Base-by-base conservation (phyloP, 106 monocot species). In the Dactylorhiza incarnata region DNA sequence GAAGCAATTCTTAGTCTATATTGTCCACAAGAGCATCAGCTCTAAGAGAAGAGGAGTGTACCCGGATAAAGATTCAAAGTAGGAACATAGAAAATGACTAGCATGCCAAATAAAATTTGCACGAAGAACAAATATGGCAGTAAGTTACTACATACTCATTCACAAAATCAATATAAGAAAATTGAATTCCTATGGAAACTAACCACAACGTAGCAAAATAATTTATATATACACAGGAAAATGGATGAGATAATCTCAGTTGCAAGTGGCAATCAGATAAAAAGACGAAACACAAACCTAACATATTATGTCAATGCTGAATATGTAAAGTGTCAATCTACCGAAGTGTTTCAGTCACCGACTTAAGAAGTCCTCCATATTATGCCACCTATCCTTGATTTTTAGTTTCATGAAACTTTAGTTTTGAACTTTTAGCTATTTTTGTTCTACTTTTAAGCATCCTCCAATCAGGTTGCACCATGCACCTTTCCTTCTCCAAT, bases 61-160 rank as follows among this genome's bases (percentile, higher is more conserved):
- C 71, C 89, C 94, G 87, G 84, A 78, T 86, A 94, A 68, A 84
- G 79, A 83, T 99, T 89, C 89, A 99, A 80, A 77, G 76, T 83
- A 44, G 94, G 97, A 58, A 99, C 45, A 74, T 94, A 84, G 14
- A 85, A 20, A 67, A 91, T 14, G 52, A 91, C 66, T n/a, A 94
- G 77, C 6, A 91, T 75, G 56, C 97, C 94, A 83, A 94, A 99
- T 24, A 99, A 80, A 66, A 91, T 44, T 91, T 95, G 84, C 82
- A 95, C 72, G 48, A 76, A 68, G 72, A 10, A 82, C 45, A 68
- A 23, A 26, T 72, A 53, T 48, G 25, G 24, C 37, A 24, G 51
- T 17, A 7, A n/a, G 16, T 72, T 73, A 49, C 24, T 66, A 19
- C 50, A 43, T 79, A 51, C 48, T 72, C 0, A 62, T n/a, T 48